Base-by-base conservation (phyloP, 1,139 yeast genomes). In the Saccharomycopsis phalli region DNA sequence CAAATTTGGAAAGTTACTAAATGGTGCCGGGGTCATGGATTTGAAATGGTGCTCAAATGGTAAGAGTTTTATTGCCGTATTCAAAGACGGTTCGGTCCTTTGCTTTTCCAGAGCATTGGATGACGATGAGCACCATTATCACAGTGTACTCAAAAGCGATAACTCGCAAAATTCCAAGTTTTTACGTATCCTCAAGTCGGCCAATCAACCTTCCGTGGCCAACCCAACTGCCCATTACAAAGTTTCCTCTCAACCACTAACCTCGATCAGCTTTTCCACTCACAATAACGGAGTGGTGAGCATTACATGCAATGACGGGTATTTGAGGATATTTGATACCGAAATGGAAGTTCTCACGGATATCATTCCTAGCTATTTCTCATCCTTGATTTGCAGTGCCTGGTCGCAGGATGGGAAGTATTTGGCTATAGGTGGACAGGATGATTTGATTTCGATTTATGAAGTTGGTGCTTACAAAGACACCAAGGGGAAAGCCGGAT, bases 381-480 rank as follows among this genome's bases (percentile, higher is more conserved):
- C 80, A 31, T 87, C 88, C 0, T 60, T 81, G 13, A 58, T 72
- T 28, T 69, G 74, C 47, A 57, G 74, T 13, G 65, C 68, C 34
- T 74, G 81, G 55, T 75, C 87, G 0, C 74, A 74, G 0, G 94
- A 82, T 52, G 78, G 74, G 32, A 69, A 69, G 49, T 81, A 75
- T 51, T 58, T 83, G 25, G 66, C 71, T 26, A 58, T 70, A 8
- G 76, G 71, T 11, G 80, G 80, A 0, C 70, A 68, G 44, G 81
- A 77, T 21, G 81, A 75, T 50, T 68, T 63, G 61, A 78, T 62
- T 57, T 83, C 64, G 57, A 58, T 74, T 10, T 74, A 68, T 51
- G 71, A 70, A 49, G 56, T 74, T 57, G 60, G 61, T 29, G 62
- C 23, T n/a, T 26, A 4, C 36, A 19, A 8, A 16, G 33, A 26